Evolutionary conservation across 345 rosid species (phyloP).

Genomic region (Heritiera fomes): DNA sequence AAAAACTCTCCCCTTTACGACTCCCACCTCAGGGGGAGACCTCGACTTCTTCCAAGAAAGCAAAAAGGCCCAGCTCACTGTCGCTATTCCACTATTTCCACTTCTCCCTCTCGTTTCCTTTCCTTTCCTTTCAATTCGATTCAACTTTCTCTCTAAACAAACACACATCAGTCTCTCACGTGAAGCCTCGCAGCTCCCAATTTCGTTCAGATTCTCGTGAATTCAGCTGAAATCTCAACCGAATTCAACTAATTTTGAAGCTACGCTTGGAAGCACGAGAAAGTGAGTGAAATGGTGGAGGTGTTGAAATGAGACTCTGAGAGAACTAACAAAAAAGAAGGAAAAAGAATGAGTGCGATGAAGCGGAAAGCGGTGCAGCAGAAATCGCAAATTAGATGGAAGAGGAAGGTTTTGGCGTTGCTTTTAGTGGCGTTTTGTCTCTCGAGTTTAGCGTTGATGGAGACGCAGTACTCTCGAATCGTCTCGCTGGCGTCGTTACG

Average conservation of each 20-base stretch:
- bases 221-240: not conserved
- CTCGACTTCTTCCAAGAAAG: not conserved
- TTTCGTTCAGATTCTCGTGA: not conserved
- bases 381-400: constrained; percentile 61
- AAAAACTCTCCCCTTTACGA: constrained; percentile 19
- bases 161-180: constrained; percentile 1
- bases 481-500: constrained; percentile 47
- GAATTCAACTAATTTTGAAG: not conserved
- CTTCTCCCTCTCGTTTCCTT: not conserved
- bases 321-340: not conserved
- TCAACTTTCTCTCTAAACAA: constrained; percentile 4
- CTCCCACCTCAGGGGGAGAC: constrained; percentile 1
- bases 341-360: constrained; percentile 35
- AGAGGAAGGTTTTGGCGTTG: constrained; percentile 53
- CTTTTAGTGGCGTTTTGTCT: constrained; percentile 57
- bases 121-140: not conserved
- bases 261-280: not conserved
- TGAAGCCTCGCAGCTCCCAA: not conserved
- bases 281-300: constrained; percentile 28
- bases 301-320: constrained; percentile 23
- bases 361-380: constrained; percentile 69
- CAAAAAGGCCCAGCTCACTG: not conserved
- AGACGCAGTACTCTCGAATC: constrained; percentile 54
- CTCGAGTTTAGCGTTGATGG: constrained; percentile 59
- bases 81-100: not conserved